A percentile compares a stretch with the other conserved stretches of the same genome.
Conservation (phyloP, 345 rosid species). For the Eucalyptus regnans region DNA sequence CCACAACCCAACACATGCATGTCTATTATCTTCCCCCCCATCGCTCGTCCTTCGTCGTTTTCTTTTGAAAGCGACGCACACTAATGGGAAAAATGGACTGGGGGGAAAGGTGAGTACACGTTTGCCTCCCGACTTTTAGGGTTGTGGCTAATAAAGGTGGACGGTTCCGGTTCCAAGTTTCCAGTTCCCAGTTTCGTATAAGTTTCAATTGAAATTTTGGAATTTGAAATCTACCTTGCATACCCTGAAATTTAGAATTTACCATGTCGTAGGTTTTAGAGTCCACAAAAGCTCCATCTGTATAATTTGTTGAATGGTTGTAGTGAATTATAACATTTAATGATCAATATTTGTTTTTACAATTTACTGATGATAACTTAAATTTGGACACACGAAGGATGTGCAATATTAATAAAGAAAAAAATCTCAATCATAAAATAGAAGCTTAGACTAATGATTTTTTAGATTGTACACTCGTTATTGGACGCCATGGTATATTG, state of each 20-base stretch:
- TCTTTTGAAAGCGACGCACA: neutral
- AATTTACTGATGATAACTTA: accelerated
- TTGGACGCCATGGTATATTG: accelerated
- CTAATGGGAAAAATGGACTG: neutral
- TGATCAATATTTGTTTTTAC: accelerated
- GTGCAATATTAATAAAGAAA: no score
- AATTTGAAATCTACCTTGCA: accelerated
- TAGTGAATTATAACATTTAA: no score
- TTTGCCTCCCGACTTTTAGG: neutral
- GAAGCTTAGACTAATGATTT: no score
- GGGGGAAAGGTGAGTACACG: neutral
- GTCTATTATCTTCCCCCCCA: neutral
- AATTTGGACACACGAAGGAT: no score
- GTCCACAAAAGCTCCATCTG: accelerated
- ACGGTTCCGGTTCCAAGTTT: accelerated
- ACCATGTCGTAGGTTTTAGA: accelerated
- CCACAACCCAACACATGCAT: neutral
- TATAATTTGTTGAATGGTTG: no score
- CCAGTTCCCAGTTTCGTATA: accelerated
- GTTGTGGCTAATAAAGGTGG: accelerated
- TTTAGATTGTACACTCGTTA: no score
- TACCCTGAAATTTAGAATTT: accelerated
- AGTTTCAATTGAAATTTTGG: accelerated
- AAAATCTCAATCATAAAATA: accelerated
- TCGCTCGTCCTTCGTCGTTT: neutral